Base-by-base conservation (phyloP, 495 filamentous ascomycete genomes). In the Hypoxylon lienhwacheense region DNA sequence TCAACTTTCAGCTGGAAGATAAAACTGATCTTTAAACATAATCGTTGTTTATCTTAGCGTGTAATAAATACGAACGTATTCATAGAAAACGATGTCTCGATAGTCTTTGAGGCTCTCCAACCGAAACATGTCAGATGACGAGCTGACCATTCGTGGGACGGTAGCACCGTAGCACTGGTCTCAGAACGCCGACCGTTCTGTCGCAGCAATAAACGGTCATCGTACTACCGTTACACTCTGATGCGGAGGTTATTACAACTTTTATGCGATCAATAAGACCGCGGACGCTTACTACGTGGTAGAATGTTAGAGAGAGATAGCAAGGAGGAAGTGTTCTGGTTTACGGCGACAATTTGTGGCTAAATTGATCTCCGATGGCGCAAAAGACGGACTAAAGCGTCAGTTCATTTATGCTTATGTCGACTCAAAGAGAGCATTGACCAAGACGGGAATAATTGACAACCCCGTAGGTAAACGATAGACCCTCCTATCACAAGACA, bases 51-150 rank as follows among this genome's bases (percentile, higher is more conserved):
- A 29, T 35, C 29, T 45, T 43, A 37, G 26, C 17, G 10, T 4
- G 14, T 15, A 29, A 34, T 17, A 7, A 44, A 33, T 47, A 24
- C 24, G n/a, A 33, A 17, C 14, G 32, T 31, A 22, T n/a, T 33
- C 17, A 21, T 28, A 49, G 29, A 36, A 15, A 29, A 45, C 15
- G 16, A 21, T 35, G 35, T 55, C 26, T 59, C 47, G 53, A 51
- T 59, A 53, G 36, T n/a, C n/a, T n/a, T n/a, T 53, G 50, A 55
- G 49, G 41, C 51, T 55, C 52, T n/a, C 7, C 24, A 25, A 5
- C n/a, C 52, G 41, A 48, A 52, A 56, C 41, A 55, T 22, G 37
- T 34, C 44, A 47, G 33, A 34, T 40, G 39, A 60, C 15, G 20
- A 36, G n/a, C 19, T 42, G 28, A 17, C 14, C 36, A 33, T 36